Percentiles rank a stretch among this genome's conserved stretches.
These are phyloP conservation scores for Tephrocybe rancida DNA, from an alignment of 768 basidiomycete genomes.

Conservation along the genomic window DNA sequence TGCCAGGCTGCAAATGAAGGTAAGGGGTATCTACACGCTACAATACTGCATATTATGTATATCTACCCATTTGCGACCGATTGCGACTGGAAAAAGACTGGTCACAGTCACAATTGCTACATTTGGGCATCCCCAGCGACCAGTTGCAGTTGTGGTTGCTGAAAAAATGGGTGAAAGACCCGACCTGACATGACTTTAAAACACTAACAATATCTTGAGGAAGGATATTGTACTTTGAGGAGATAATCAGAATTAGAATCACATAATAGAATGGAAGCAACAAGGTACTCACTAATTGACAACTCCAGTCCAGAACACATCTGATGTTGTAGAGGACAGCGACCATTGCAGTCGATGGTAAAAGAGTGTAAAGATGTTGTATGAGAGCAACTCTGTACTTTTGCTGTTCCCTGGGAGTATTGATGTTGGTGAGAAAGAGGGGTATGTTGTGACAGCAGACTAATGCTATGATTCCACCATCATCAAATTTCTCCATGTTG, in stretches of 20 bases:
- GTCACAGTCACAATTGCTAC: no score
- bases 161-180: no score
- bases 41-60: no score
- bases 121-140: no score
- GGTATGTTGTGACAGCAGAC: conserved; percentile 39
- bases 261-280: no score
- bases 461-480: conserved; percentile 36
- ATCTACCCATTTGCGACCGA: no score
- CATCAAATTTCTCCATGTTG: conserved; percentile 27
- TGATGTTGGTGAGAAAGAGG: conserved; percentile 40
- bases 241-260: neutral
- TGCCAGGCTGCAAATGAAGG: no score
- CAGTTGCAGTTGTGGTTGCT: no score
- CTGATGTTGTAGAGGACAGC: conserved; percentile 17
- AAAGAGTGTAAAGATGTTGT: neutral
- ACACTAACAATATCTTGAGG: conserved; percentile 33
- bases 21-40: no score
- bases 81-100: no score
- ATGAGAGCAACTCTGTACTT: conserved; percentile 31
- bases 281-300: neutral
- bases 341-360: neutral
- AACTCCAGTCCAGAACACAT: conserved; percentile 22
- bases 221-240: conserved; percentile 28
- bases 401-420: conserved; percentile 35
- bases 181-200: no score